These are phyloP conservation scores for Herpomyces periplanetae DNA, from an alignment of 2,329 filamentous ascomycete genomes.

Conservation along the genomic window DNA sequence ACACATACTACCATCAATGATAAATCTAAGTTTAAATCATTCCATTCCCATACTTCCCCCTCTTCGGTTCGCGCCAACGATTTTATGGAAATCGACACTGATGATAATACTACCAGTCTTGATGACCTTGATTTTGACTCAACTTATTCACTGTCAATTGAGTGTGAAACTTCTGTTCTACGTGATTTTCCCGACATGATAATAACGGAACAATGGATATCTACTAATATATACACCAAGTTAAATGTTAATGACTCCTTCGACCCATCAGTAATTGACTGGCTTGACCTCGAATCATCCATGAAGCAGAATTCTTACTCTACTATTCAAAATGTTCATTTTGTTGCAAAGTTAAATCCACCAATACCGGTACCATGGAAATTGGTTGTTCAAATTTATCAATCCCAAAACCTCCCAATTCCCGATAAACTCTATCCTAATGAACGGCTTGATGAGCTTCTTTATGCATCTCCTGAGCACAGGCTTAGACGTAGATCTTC, in stretches of 20 bases:
- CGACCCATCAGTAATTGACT: constrained; percentile 14
- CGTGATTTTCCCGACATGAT: constrained; percentile 18
- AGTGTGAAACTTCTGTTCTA: constrained; percentile 14
- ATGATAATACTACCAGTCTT: too few relatives aligned
- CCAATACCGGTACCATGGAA: constrained; percentile 26
- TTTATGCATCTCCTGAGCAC: too few relatives aligned
- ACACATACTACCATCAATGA: too few relatives aligned
- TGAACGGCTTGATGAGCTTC: too few relatives aligned
- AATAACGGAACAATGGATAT: constrained; percentile 33
- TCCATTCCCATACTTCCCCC: too few relatives aligned
- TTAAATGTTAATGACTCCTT: constrained; percentile 8
- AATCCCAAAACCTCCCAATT: too few relatives aligned
- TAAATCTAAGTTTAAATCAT: too few relatives aligned
- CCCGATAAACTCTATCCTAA: too few relatives aligned
- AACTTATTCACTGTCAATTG: constrained; percentile 27
- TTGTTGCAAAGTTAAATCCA: constrained; percentile 31
- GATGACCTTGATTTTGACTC: constrained; percentile 9
- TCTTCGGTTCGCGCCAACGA: too few relatives aligned
- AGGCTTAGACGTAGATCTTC: too few relatives aligned
- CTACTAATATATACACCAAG: constrained; percentile 19
- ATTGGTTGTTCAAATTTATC: constrained; percentile 20
- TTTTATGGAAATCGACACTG: too few relatives aligned
- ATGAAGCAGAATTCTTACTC: constrained; percentile 10
- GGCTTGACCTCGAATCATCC: constrained; percentile 28
- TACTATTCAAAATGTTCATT: constrained; percentile 25